Evolutionary conservation across 1,139 yeast genomes (phyloP).

Genomic region (Yamadazyma buinensis): DNA sequence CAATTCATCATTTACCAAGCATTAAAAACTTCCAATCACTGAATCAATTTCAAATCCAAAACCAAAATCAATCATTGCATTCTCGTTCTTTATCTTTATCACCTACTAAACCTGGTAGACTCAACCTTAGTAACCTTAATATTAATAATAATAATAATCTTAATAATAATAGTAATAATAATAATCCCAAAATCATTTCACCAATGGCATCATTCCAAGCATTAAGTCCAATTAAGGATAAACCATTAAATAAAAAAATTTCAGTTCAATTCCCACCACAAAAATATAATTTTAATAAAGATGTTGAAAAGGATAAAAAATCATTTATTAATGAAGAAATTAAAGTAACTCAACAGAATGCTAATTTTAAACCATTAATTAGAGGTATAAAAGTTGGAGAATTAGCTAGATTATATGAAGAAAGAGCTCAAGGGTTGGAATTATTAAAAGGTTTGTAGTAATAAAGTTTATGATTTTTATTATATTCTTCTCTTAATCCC

Average conservation of each 20-base stretch:
- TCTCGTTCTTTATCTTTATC: no score
- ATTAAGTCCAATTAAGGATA: no score
- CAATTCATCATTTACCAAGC: slow-evolving; percentile 3
- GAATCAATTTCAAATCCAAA: no score
- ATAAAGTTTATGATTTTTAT: neutral
- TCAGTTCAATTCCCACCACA: slow-evolving; percentile 38
- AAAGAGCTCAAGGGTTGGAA: slow-evolving; percentile 50
- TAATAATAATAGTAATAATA: neutral
- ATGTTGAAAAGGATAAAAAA: no score
- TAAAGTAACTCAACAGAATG: slow-evolving; percentile 6
- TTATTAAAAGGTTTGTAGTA: slow-evolving; percentile 27
- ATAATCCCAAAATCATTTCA: no score
- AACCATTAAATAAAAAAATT: slow-evolving; percentile 10
- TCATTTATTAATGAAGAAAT: neutral
- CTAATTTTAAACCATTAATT: slow-evolving; percentile 41
- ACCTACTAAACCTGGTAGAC: neutral
- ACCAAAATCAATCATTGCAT: slow-evolving; percentile 1
- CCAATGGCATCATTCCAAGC: neutral
- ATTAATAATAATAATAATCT: neutral
- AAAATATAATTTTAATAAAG: slow-evolving; percentile 28
- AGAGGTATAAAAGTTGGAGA: slow-evolving; percentile 54
- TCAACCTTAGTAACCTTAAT: neutral
- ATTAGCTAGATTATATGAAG: slow-evolving; percentile 54
- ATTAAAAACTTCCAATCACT: slow-evolving; percentile 3
- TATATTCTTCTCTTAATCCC: no score